A percentile compares a stretch with the other conserved stretches of the same genome.
These are phyloP conservation scores for Pleurotus eryngii DNA, from an alignment of 768 basidiomycete genomes.

Conservation along the genomic window DNA sequence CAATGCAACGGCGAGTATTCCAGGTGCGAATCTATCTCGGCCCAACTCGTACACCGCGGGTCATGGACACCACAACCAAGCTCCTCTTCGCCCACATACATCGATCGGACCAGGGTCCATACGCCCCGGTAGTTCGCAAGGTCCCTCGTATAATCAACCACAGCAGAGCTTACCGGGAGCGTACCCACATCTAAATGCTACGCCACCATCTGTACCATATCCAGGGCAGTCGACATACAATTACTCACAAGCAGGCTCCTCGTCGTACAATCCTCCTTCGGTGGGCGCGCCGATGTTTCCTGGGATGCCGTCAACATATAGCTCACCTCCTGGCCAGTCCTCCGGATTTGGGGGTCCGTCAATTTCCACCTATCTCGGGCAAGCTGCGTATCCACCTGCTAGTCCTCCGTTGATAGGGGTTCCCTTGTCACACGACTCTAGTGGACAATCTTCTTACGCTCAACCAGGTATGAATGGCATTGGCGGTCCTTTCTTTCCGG, in stretches of 20 bases:
- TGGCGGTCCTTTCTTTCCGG: slow-evolving; percentile 12
- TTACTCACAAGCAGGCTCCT: slow-evolving; percentile 9
- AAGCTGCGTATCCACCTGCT: slow-evolving; percentile 1
- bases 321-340: neutral
- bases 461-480: neutral
- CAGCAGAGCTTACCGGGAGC: neutral
- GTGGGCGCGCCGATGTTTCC: slow-evolving; percentile 3
- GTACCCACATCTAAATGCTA: slow-evolving; percentile 10
- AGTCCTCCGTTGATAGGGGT: neutral
- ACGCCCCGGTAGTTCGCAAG: slow-evolving; percentile 1
- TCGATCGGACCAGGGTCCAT: neutral
- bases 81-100: neutral
- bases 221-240: no score
- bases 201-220: slow-evolving; percentile 20
- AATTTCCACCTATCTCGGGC: neutral
- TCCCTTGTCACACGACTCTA: neutral
- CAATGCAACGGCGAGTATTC: neutral
- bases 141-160: neutral
- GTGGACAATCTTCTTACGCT: neutral
- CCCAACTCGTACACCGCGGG: slow-evolving; percentile 3
- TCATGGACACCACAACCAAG: neutral
- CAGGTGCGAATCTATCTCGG: slow-evolving; percentile 2
- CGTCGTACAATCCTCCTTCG: slow-evolving; percentile 14
- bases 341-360: neutral
- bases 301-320: slow-evolving; percentile 1